Base-by-base conservation (phyloP, 768 basidiomycete genomes). In the Suillus hirtellus region DNA sequence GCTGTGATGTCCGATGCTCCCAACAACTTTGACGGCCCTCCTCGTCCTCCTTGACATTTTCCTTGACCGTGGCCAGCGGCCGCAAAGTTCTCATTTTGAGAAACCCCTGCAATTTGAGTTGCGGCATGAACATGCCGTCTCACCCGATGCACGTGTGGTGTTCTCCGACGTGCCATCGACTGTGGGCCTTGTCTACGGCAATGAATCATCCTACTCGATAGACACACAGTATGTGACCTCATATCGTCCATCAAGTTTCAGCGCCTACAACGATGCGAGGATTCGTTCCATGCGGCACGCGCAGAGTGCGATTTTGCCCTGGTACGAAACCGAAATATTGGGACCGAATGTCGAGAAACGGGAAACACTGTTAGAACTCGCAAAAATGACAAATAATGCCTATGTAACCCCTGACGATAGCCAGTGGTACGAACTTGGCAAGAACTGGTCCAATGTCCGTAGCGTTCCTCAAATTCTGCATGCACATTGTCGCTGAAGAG, bases 331-430 rank as follows among this genome's bases (percentile, higher is more conserved):
- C 7, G 89, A 91, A 63, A 78, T 93, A 1, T 60, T 78, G 3
- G 90, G 80, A 0, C 96, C 96, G 2, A 88, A 98, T 74, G 83
- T 92, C 24, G 86, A 88, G 69, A 86, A 84, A 59, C 81, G 93
- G 49, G 85, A 89, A 65, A 90, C 92, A 2, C 77, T 99, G 37
- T 80, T 92, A 40, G 79, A 86, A 63, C 82, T 99, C 54, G 96
- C 95, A 11, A 97, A 94, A 85, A 98, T 99, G 93, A 86, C 93
- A 46, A 92, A 89, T 70, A 94, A 99, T 71, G 94, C 96, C 55
- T 98, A 98, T 78, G 76, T 89, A 17, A 71, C 79, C 12, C 86
- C 86, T 0, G 80, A 81, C 9, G 86, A 89, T 61, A 63, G 75
- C 7, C 83, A 73, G 1, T 99, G 96, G 96, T 96, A 93, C 73